A percentile compares a stretch with the other conserved stretches of the same genome.
Conservation (phyloP, 257 asterid species). For the Nicotiana knightiana region DNA sequence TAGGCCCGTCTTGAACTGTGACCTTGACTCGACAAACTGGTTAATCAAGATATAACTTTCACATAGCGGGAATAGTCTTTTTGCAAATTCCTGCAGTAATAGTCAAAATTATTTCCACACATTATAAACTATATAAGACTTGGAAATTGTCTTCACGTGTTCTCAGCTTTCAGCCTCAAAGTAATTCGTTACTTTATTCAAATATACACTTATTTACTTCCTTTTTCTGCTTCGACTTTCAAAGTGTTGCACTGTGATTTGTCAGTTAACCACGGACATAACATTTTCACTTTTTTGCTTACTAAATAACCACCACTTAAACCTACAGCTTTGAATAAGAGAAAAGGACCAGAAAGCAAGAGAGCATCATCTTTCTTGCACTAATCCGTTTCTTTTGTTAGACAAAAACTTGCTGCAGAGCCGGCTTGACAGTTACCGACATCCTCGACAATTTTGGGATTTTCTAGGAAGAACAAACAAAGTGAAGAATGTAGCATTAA, state of each 20-base stretch:
- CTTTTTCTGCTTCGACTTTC: not conserved
- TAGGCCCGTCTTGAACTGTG: constrained; percentile 86
- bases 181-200: not conserved
- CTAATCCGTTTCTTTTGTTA: not conserved
- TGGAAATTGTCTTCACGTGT: not conserved
- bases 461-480: not conserved
- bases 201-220: not conserved
- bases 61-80: constrained; percentile 77
- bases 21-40: constrained; percentile 88
- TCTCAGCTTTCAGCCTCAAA: not conserved
- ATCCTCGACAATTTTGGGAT: not conserved
- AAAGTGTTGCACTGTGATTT: not conserved
- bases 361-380: not conserved
- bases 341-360: not conserved
- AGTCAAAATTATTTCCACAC: not conserved
- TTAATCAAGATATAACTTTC: constrained; percentile 68
- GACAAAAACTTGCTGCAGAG: not conserved
- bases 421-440: not conserved
- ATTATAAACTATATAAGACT: not conserved
- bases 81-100: constrained; percentile 77
- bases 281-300: not conserved
- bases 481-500: not conserved
- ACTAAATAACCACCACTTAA: not conserved
- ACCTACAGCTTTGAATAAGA: not conserved
- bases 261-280: not conserved